phyloP scores from a whole-genome alignment of 331 rosid species.

The Prunus yedoensis region DNA sequence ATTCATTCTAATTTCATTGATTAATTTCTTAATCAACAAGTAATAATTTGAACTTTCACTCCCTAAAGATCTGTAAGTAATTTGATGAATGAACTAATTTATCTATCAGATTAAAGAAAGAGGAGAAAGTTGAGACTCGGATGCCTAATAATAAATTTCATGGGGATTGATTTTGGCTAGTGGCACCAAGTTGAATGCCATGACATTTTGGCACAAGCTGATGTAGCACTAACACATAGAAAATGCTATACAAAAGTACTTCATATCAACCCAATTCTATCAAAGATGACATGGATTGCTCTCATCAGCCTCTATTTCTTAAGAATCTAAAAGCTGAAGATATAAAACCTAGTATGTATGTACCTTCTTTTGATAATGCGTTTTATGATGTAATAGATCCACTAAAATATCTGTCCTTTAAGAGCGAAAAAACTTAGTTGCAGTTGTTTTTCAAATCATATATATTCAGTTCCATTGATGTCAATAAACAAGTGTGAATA shows the following conservation, averaged over 20 bases:
- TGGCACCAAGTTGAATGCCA: background rate
- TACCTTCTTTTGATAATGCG: background rate
- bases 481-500: no score
- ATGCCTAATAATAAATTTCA: background rate
- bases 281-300: background rate
- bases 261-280: no score
- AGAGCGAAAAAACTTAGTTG: background rate
- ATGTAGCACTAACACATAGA: background rate
- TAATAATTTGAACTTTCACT: background rate
- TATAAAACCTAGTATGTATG: background rate
- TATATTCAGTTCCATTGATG: no score
- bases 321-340: background rate
- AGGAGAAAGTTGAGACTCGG: background rate
- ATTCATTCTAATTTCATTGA: background rate
- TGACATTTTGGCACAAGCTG: background rate
- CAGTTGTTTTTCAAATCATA: no score
- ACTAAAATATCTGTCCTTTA: background rate
- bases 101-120: background rate
- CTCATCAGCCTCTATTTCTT: background rate
- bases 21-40: background rate
- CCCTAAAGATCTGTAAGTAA: background rate
- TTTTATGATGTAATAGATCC: background rate
- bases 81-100: background rate
- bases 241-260: background rate
- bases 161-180: background rate